phyloP scores from a whole-genome alignment of 2,329 filamentous ascomycete species.

The Epicoccum nigrum region DNA sequence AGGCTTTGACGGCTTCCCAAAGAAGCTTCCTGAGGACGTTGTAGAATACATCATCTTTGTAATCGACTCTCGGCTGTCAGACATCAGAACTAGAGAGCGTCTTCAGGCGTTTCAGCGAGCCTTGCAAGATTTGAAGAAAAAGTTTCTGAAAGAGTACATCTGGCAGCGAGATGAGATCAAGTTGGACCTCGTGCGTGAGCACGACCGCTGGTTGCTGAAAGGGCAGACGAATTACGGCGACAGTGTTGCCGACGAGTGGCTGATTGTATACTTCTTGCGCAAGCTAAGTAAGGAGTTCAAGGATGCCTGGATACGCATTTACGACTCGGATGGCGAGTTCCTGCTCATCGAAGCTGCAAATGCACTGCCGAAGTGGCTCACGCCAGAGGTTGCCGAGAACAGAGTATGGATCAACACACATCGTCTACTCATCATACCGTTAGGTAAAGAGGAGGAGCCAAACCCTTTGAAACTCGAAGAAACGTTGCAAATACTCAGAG shows the following conservation, averaged over 20 bases:
- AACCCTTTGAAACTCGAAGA: constrained; percentile 64
- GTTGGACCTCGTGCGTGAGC: constrained; percentile 66
- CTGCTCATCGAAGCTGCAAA: constrained; percentile 92
- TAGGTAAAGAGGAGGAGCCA: constrained; percentile 43
- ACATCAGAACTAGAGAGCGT: constrained; percentile 64
- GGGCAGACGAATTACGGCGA: constrained; percentile 89
- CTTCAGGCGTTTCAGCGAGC: constrained; percentile 76
- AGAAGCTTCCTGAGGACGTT: constrained; percentile 77
- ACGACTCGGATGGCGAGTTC: constrained; percentile 93
- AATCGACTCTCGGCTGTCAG: constrained; percentile 62
- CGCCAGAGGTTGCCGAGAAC: constrained; percentile 85
- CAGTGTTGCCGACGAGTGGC: constrained; percentile 96
- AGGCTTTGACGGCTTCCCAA: constrained; percentile 69
- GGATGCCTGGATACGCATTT: constrained; percentile 80
- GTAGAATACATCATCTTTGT: constrained; percentile 84
- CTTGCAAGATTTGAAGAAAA: constrained; percentile 66
- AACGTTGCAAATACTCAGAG: constrained; percentile 66
- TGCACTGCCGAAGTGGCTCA: constrained; percentile 86
- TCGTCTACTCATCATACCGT: constrained; percentile 74
- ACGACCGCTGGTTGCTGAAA: constrained; percentile 67
- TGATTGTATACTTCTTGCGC: constrained; percentile 86
- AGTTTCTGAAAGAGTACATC: constrained; percentile 81
- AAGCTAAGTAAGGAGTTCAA: constrained; percentile 77
- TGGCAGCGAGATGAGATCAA: constrained; percentile 89
- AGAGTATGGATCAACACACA: constrained; percentile 87